Evolutionary conservation across 2,329 filamentous ascomycete species (phyloP).

Genomic region (Neofusicoccum kwambonambiense): DNA sequence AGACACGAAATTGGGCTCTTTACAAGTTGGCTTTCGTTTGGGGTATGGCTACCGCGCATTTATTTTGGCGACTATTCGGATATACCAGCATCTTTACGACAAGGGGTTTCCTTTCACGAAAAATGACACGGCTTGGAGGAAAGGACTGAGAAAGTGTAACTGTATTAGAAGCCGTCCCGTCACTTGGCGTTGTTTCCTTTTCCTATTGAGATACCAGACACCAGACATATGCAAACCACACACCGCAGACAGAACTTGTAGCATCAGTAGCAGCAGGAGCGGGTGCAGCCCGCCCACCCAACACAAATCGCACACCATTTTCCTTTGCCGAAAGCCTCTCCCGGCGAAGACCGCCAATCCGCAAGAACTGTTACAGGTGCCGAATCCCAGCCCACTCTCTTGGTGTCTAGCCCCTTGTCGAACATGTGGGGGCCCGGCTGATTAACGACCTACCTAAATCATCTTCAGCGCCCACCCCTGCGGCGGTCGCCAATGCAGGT

Average conservation of each 20-base stretch:
- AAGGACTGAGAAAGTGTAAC: background rate
- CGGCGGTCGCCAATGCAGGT: constrained; percentile 5
- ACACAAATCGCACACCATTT: background rate
- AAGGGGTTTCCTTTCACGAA: background rate
- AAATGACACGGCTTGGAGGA: background rate
- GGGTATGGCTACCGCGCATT: background rate
- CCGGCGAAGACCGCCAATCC: background rate
- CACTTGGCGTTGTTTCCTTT: background rate
- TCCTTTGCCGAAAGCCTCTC: background rate
- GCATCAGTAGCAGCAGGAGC: background rate
- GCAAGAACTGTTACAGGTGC: background rate
- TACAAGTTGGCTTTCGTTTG: background rate
- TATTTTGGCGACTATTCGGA: background rate
- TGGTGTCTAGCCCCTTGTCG: background rate
- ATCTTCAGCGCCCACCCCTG: background rate
- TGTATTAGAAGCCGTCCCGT: background rate
- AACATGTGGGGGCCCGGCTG: background rate
- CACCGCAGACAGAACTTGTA: background rate
- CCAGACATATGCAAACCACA: background rate
- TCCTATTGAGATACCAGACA: background rate
- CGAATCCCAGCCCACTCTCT: background rate
- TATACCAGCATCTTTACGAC: constrained; percentile 1
- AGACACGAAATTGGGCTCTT: background rate
- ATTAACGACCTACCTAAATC: constrained; percentile 2
- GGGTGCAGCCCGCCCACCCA: background rate